Evolutionary conservation across 345 rosid genomes (phyloP).

Genomic region (Salix purpurea): DNA sequence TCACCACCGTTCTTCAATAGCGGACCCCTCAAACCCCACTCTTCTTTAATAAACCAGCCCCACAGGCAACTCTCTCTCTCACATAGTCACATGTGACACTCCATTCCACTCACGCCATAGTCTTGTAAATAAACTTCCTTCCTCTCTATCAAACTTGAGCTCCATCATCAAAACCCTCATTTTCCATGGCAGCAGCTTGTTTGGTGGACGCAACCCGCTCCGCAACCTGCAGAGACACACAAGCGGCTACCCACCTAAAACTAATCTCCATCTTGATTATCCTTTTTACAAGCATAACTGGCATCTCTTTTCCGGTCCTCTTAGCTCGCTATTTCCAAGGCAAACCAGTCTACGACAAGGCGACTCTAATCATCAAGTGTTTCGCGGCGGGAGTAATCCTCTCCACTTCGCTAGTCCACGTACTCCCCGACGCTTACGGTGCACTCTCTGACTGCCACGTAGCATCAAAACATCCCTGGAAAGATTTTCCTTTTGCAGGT

Average conservation of each 20-base stretch:
- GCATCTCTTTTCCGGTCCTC: conserved; percentile 62
- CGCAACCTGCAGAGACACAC: conserved; percentile 51
- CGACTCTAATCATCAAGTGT: conserved; percentile 66
- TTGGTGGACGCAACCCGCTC: conserved; percentile 47
- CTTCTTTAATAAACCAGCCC: neutral
- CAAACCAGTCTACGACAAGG: conserved; percentile 69
- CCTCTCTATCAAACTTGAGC: neutral
- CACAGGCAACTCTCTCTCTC: neutral
- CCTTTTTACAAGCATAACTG: conserved; percentile 66
- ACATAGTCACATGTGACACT: neutral
- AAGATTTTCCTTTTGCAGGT: conserved; percentile 85
- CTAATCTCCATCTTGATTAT: conserved; percentile 51
- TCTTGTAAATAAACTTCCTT: neutral
- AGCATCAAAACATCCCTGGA: conserved; percentile 77
- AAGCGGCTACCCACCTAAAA: conserved; percentile 69
- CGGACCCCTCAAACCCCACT: neutral
- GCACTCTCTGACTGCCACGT: conserved; percentile 74
- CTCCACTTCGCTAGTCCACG: conserved; percentile 90
- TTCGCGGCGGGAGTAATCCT: conserved; percentile 97
- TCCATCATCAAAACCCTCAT: neutral
- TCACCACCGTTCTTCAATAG: neutral
- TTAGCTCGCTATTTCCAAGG: conserved; percentile 76
- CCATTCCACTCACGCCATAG: neutral
- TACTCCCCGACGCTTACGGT: conserved; percentile 76
- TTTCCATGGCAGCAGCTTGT: conserved; percentile 46